Base-by-base conservation (phyloP, 345 rosid species). In the Rhizophora mangle region DNA sequence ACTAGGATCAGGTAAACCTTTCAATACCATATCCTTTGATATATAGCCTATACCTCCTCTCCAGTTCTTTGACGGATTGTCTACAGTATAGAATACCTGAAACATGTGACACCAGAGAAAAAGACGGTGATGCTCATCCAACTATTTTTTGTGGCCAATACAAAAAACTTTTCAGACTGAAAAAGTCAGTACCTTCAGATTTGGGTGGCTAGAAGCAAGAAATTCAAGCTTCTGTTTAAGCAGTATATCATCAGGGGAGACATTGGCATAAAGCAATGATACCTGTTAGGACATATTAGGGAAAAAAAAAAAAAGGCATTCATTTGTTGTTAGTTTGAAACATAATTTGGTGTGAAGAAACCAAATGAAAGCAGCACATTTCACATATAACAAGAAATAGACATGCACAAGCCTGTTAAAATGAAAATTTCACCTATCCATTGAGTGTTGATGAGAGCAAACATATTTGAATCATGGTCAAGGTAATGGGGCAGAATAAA, bases 221-320 rank as follows among this genome's bases (percentile, higher is more conserved):
- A 69, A 67, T 81, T 93, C 97, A 58, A 93, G 94, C 83, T 89
- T 91, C 81, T 93, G 92, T 77, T 91, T 86, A 46, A 93, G 91
- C 62, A 93, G 80, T 68, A 93, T 91, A 74, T 93, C 98, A 83
- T 91, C 98, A 21, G 97, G 91, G 26, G 98, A 93, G 72, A 93
- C 82, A 87, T 93, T 93, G 66, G 86, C 98, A 81, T 89, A 93
- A 21, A 93, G 73, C 77, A 93, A 78, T 5, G 97, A 85, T 30
- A 93, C 85, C 98, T 91, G 86, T 81, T 39, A 31, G 30, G 30
- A 60, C 36, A 60, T 43, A 43, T 43, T 13, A 43, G 49, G 5
- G 49, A 1, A 3, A 43, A 43, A 39, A 16, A 63, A 65, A 39
- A 16, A 63, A 65, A 65, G 29, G 49, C 16, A 51, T 34, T 37